phyloP scores from a whole-genome alignment of 2,329 filamentous ascomycete genomes.

The Myriosclerotinia scirpicola region DNA sequence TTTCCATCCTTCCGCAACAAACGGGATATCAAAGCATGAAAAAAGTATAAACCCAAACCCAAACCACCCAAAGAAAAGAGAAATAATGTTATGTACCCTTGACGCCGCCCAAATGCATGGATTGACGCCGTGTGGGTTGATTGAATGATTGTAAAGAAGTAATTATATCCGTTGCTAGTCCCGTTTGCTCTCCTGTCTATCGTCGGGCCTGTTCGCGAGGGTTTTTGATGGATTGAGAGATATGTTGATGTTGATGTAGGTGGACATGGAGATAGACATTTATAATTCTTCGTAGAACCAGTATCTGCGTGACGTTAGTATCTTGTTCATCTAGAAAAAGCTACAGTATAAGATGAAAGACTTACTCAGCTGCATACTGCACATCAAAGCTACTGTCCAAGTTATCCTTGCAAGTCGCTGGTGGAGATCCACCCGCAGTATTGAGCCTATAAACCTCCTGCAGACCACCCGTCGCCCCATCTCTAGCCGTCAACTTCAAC shows the following conservation, averaged over 20 bases:
- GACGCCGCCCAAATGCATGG: constrained; percentile 19
- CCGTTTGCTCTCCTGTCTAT: not conserved
- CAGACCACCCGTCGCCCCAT: constrained; percentile 60
- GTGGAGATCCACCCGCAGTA: constrained; percentile 78
- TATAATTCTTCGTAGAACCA: constrained; percentile 36
- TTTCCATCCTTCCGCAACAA: not conserved
- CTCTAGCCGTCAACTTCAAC: constrained; percentile 66
- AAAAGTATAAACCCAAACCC: too few relatives aligned
- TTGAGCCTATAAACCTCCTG: constrained; percentile 79
- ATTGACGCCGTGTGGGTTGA: constrained; percentile 10
- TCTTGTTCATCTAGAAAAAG: not conserved
- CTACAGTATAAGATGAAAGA: constrained; percentile 43
- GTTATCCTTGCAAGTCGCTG: constrained; percentile 65
- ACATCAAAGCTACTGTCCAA: constrained; percentile 65
- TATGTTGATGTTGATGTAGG: not conserved
- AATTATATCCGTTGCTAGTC: not conserved
- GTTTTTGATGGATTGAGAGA: not conserved
- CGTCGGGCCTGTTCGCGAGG: not conserved
- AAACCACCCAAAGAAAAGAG: too few relatives aligned
- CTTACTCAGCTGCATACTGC: constrained; percentile 82
- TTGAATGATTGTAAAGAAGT: not conserved
- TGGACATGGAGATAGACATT: not conserved
- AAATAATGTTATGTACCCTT: not conserved
- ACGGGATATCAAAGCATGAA: too few relatives aligned
- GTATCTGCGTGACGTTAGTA: constrained; percentile 33